A percentile compares a stretch with the other conserved stretches of the same genome.
These are phyloP conservation scores for Suillus brevipes DNA, from an alignment of 768 basidiomycete genomes.

Conservation along the genomic window DNA sequence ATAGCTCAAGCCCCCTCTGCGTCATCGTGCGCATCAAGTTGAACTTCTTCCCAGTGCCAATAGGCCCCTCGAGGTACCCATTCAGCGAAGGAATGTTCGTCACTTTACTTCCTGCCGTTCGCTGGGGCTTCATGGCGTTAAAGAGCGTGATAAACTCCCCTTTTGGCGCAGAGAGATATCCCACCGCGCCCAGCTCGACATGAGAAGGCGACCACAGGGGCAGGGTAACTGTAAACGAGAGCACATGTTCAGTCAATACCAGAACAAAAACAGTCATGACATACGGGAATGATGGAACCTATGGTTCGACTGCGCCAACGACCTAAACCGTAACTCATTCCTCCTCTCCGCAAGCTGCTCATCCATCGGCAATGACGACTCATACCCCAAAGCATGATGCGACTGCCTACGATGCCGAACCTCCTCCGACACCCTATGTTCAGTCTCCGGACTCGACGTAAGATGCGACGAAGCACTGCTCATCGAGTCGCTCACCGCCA, in stretches of 20 bases:
- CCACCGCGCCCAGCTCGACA: constrained; percentile 65
- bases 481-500: constrained; percentile 11
- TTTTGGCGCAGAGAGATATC: constrained; percentile 60
- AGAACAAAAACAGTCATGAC: constrained; percentile 24
- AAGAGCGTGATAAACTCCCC: constrained; percentile 69
- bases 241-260: not conserved
- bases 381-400: constrained; percentile 32
- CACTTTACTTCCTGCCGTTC: constrained; percentile 40
- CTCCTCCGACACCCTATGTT: constrained; percentile 3
- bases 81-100: constrained; percentile 52
- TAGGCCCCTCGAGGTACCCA: constrained; percentile 53
- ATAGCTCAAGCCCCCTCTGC: constrained; percentile 54
- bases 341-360: constrained; percentile 41
- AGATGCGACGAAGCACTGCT: constrained; percentile 35
- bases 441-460: constrained; percentile 11
- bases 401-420: not conserved
- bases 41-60: constrained; percentile 37
- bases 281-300: constrained; percentile 67
- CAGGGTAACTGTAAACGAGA: constrained; percentile 44
- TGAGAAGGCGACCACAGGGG: constrained; percentile 67
- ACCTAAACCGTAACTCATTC: constrained; percentile 69
- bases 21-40: constrained; percentile 55
- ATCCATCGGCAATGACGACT: constrained; percentile 40
- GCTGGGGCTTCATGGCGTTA: constrained; percentile 55
- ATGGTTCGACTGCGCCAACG: constrained; percentile 54